Base-by-base conservation (phyloP, 1,284 basidiomycete species). In the Coriolopsis trogii region DNA sequence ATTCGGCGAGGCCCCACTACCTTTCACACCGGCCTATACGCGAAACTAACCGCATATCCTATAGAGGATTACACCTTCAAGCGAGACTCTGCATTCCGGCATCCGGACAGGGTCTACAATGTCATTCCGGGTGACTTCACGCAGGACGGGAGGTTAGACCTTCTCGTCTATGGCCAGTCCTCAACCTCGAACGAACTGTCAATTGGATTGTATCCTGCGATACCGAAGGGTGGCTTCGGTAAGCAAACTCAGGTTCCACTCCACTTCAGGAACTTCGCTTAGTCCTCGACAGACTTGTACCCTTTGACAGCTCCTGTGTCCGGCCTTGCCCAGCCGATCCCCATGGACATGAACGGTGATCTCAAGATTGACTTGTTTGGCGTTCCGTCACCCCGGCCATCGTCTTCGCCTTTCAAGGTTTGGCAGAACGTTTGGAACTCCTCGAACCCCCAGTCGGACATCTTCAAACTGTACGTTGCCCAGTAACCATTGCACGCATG, bases 71-170 rank as follows among this genome's bases (percentile, higher is more conserved):
- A 90, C 63, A 56, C 62, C 0, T 94, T 87, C 66, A 62, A 73
- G 30, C 74, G 81, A 60, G 74, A 77, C n/a, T 72, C 73, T 24
- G 76, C 77, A 4, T 77, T 89, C 59, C 74, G 69, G 46, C 87
- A 89, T 68, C 66, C 81, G 4, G 63, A 67, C 25, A 75, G 72
- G 39, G 75, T 91, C 21, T 71, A 78, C 56, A 98, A 97, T 65
- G 85, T 95, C 36, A 81, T 98, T 1, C 94, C 95, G 0, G 91
- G 91, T 18, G 96, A 99, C 71, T 95, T 91, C 67, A 91, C 95
- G 25, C 91, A 94, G 66, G 89, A 95, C 56, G 96, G 96, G 9
- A 86, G 84, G 63, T 78, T 98, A 6, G 96, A 98, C 70, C 67
- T 98, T 4, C 81, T 98, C 6, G 81, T 98, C 46, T 95, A 98